These are phyloP conservation scores for Coemansia sp. DNA, from an alignment of 192 early-diverging fungal species.

Conservation along the genomic window DNA sequence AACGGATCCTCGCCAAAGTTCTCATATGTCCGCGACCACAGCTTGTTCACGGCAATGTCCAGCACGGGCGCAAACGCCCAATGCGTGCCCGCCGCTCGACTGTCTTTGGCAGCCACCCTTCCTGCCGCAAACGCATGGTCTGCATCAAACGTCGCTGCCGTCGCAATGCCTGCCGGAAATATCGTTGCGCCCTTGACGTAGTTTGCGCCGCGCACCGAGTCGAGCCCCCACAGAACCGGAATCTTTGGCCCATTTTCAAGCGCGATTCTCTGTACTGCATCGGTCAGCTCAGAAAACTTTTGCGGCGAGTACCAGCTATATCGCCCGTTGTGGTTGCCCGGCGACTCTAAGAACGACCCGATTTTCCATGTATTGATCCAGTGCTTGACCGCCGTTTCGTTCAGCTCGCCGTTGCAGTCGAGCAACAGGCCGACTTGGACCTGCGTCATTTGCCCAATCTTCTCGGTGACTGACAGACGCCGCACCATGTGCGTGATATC, in stretches of 20 bases:
- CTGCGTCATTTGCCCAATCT: constrained; percentile 65
- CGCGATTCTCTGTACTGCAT: constrained; percentile 57
- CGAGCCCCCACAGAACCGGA: constrained; percentile 65
- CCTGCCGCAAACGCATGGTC: constrained; percentile 57
- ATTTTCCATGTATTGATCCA: constrained; percentile 59
- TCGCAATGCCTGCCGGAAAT: constrained; percentile 59
- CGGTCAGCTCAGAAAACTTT: constrained; percentile 53
- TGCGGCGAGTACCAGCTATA: constrained; percentile 55
- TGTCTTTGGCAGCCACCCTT: constrained; percentile 62
- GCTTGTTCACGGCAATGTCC: constrained; percentile 59
- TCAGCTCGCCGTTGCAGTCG: constrained; percentile 54
- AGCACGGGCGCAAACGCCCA: constrained; percentile 64
- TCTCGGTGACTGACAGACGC: constrained; percentile 53
- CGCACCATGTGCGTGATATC: constrained; percentile 52
- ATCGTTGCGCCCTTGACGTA: constrained; percentile 59
- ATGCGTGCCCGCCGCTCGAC: constrained; percentile 60
- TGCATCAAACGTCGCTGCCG: constrained; percentile 62
- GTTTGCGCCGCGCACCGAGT: constrained; percentile 66
- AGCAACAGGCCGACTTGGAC: constrained; percentile 59
- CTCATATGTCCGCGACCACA: constrained; percentile 59
- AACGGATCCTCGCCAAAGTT: constrained; percentile 63
- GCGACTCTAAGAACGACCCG: constrained; percentile 61
- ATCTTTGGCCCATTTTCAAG: constrained; percentile 46
- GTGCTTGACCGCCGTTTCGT: constrained; percentile 53
- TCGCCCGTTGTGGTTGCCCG: constrained; percentile 55